Base-by-base conservation (phyloP, 1,284 basidiomycete genomes). In the Malassezia sp. region DNA sequence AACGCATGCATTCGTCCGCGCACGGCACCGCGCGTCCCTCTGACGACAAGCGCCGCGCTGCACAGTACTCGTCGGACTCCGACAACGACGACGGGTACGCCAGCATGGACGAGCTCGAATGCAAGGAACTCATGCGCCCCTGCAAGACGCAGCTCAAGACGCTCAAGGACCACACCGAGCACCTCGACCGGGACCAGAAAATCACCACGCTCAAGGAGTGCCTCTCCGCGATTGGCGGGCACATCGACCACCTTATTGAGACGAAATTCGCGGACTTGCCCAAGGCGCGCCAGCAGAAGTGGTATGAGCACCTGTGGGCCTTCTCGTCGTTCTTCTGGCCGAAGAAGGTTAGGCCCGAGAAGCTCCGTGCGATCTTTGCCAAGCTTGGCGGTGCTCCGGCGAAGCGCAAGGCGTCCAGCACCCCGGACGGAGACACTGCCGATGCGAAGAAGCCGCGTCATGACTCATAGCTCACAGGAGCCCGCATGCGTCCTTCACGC, bases 101-200 rank as follows among this genome's bases (percentile, higher is more conserved):
- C 24, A 91, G 87, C 5, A 96, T 97, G 90, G 91, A 96, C 66
- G 93, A 97, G 72, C 78, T 76, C 23, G 77, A 83, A 15, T 93
- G 91, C 37, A 99, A 99, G 73, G 90, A 96, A 73, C 82, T 90
- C 63, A 73, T 99, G 57, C 80, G 93, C 39, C 93, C 93, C 2
- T 91, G 95, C 53, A 96, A 96, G 78, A 86, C 86, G 72, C 86
- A 95, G 71, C 77, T 99, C 62, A 95, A 95, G 81, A 84, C 86
- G 74, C 77, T 96, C 40, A 91, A 93, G 72, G 60, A 69, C 38
- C 86, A 85, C 14, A 90, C 88, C 26, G 88, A 90, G 53, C 82
- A 87, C 56, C 82, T 95, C 75, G 82, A 83, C 48, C 78, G 89
- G 59, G 87, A 93, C 59, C 84, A 93, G 71, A 97, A 96, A 73